Base-by-base conservation (phyloP, 176 grass and related monocot genomes). In the Calamus simplicifolius region DNA sequence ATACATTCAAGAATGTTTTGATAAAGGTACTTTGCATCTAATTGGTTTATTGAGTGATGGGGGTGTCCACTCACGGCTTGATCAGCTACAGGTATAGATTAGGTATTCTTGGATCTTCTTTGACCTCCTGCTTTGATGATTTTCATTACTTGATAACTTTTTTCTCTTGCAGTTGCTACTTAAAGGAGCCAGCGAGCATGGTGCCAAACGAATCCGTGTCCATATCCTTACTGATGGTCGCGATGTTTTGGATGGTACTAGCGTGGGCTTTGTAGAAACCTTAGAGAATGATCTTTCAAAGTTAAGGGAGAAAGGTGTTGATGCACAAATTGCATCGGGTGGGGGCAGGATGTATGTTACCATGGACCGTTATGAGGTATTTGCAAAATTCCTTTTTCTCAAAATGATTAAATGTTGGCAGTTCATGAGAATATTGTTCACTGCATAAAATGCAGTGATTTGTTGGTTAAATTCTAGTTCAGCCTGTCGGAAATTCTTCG, bases 321-420 rank as follows among this genome's bases (percentile, higher is more conserved):
- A 92, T 85, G 93, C 87, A 64, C 53, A 31, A n/a, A 77, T 98
- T 82, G 84, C 93, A 56, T 98, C 93, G 61, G 87, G 93, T 71
- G 93, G 93, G 78, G 93, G 93, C 69, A 80, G 93, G 56, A 98
- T 98, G 93, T 76, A 92, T 13, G 93, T 98, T 69, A 92, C 84
- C 70, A 98, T 98, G 93, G 93, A 98, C 65, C 93, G 93, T 10
- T 98, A 98, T 28, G 93, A 98, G 93, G 93, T 98, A 72, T 72
- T 10, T 35, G 6, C 8, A 6, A 35, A 35, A 35, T 10, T 35
- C 31, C 8, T 35, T 35, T 35, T 8, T 35, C 8, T 35, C 7
- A 35, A 7, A 35, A 35, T 10, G 6, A 35, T 35, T 35, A 35
- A 8, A 35, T 35, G 31, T 7, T 35, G 6, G 31, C 8, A 7